Percentiles rank a stretch among this genome's conserved stretches.
phyloP scores from a whole-genome alignment of 176 grass and related monocot genomes.

The Hordeum marinum region DNA sequence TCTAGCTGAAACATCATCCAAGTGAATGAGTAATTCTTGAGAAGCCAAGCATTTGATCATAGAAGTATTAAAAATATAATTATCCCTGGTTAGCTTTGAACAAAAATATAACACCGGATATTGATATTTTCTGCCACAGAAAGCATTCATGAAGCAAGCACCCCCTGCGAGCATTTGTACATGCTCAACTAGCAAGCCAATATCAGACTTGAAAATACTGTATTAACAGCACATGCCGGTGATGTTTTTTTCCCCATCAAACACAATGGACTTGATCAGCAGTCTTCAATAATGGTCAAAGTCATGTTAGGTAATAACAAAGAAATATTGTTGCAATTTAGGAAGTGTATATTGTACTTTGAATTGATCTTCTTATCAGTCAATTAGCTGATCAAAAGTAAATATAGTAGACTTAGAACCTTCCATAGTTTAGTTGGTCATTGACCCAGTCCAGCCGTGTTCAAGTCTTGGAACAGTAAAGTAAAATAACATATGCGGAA shows the following conservation, averaged over 20 bases:
- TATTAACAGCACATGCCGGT: not conserved
- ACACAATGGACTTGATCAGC: not conserved
- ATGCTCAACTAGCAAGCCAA: not conserved
- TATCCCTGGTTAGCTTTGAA: not conserved
- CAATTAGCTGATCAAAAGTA: not conserved
- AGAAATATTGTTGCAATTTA: not conserved
- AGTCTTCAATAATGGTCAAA: not conserved
- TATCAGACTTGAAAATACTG: not conserved
- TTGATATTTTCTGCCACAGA: not conserved
- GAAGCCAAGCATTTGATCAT: not conserved
- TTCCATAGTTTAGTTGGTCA: slow-evolving; percentile 13
- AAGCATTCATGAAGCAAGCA: not conserved
- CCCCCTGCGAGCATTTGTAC: not conserved
- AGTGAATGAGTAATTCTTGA: not conserved
- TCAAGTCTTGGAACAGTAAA: not conserved
- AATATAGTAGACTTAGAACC: not conserved
- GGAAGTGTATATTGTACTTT: not conserved
- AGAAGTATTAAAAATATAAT: not conserved
- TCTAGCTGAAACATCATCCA: not conserved
- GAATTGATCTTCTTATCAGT: slow-evolving; percentile 13
- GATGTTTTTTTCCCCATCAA: not conserved
- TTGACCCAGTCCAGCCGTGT: not conserved
- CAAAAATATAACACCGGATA: not conserved
- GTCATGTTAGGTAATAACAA: not conserved
- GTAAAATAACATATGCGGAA: slow-evolving; percentile 23